Evolutionary conservation across 345 rosid species (phyloP).

Genomic region (Chamaenerion angustifolium): DNA sequence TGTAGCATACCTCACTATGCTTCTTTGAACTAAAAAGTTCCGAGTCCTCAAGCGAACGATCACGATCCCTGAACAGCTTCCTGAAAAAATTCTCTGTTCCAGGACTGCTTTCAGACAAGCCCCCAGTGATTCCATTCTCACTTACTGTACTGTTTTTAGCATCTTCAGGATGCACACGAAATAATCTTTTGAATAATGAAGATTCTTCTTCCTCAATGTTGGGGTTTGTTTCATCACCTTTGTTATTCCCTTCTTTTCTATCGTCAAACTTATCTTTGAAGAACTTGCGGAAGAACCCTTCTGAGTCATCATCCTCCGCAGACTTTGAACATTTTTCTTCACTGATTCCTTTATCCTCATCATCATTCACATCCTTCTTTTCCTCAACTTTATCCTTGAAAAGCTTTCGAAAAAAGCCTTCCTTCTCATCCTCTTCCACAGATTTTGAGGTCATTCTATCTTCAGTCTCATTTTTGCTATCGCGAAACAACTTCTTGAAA

Average conservation of each 20-base stretch:
- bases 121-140: slow-evolving; percentile 42
- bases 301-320: slow-evolving; percentile 72
- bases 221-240: slow-evolving; percentile 33
- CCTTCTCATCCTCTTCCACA: slow-evolving; percentile 68
- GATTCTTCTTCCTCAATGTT: slow-evolving; percentile 68
- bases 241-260: slow-evolving; percentile 58
- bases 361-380: slow-evolving; percentile 56
- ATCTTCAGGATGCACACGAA: slow-evolving; percentile 95
- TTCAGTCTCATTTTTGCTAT: slow-evolving; percentile 42
- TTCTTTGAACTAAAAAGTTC: slow-evolving; percentile 75
- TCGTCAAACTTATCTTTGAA: slow-evolving; percentile 81
- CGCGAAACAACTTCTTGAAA: slow-evolving; percentile 61
- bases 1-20: slow-evolving; percentile 49
- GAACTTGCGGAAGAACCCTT: slow-evolving; percentile 75
- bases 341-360: slow-evolving; percentile 21
- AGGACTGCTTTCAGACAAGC: slow-evolving; percentile 74
- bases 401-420: slow-evolving; percentile 73
- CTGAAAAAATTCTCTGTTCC: slow-evolving; percentile 95
- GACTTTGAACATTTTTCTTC: slow-evolving; percentile 49
- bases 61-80: slow-evolving; percentile 90
- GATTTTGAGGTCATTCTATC: slow-evolving; percentile 35
- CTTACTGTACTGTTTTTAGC: slow-evolving; percentile 31
- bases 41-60: slow-evolving; percentile 85
- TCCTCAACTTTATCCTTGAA: slow-evolving; percentile 71
- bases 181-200: slow-evolving; percentile 64